These are phyloP conservation scores for Priceomyces haplophilus DNA, from an alignment of 805 yeast genomes.

Conservation along the genomic window DNA sequence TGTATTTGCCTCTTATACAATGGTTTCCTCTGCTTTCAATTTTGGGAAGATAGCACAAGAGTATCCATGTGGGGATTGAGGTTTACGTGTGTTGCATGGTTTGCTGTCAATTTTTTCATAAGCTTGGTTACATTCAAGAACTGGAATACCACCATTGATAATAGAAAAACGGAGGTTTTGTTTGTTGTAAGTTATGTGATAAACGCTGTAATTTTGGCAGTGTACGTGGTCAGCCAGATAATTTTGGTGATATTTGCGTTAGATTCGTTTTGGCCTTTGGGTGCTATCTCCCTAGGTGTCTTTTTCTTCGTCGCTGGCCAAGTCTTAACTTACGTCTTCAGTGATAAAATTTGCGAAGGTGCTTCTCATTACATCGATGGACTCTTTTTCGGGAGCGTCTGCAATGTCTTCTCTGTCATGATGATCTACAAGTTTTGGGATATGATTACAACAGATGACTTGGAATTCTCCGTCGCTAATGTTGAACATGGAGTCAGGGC, in stretches of 20 bases:
- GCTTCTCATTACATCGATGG: slow-evolving; percentile 90
- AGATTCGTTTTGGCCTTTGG: slow-evolving; percentile 82
- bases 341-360: slow-evolving; percentile 60
- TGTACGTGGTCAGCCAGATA: slow-evolving; percentile 66
- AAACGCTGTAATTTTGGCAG: slow-evolving; percentile 62
- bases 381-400: slow-evolving; percentile 73
- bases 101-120: slow-evolving; percentile 62
- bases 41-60: slow-evolving; percentile 92
- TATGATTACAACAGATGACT: slow-evolving; percentile 89
- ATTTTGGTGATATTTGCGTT: slow-evolving; percentile 65
- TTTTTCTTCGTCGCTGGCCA: slow-evolving; percentile 83
- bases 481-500: slow-evolving; percentile 37
- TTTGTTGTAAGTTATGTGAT: slow-evolving; percentile 69
- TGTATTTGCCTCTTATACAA: slow-evolving; percentile 68
- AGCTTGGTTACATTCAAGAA: slow-evolving; percentile 68
- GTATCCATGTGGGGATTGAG: slow-evolving; percentile 59
- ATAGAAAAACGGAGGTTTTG: slow-evolving; percentile 58
- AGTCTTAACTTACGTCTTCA: slow-evolving; percentile 66
- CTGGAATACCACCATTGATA: slow-evolving; percentile 52
- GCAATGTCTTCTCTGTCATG: slow-evolving; percentile 82
- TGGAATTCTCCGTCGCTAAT: slow-evolving; percentile 76
- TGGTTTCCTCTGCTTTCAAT: slow-evolving; percentile 80
- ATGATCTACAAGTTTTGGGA: slow-evolving; percentile 98
- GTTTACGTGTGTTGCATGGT: slow-evolving; percentile 51
- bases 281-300: slow-evolving; percentile 70